A percentile compares a stretch with the other conserved stretches of the same genome.
These are phyloP conservation scores for Eutrema japonicum DNA, from an alignment of 345 rosid genomes.

Conservation along the genomic window DNA sequence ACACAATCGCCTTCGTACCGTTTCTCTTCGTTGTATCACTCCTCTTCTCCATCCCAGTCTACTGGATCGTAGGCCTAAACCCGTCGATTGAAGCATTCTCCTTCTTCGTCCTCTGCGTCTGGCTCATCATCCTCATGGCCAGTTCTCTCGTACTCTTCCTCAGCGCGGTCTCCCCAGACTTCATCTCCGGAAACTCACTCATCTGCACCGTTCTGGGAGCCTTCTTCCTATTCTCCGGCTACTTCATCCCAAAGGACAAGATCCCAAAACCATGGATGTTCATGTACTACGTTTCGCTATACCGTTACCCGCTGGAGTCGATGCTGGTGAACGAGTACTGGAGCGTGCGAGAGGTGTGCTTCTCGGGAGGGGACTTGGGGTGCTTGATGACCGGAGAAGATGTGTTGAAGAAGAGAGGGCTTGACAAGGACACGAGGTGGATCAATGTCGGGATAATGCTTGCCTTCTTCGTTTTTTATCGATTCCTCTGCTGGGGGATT, in stretches of 20 bases:
- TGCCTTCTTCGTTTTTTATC: slow-evolving; percentile 80
- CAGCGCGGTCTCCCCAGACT: slow-evolving; percentile 80
- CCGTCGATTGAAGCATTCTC: slow-evolving; percentile 65
- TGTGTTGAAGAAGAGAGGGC: slow-evolving; percentile 72
- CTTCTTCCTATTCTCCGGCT: slow-evolving; percentile 88
- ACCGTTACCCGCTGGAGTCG: slow-evolving; percentile 81
- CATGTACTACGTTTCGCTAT: slow-evolving; percentile 87
- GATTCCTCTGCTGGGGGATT: slow-evolving; percentile 81
- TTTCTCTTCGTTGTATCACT: slow-evolving; percentile 69
- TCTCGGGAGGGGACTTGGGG: slow-evolving; percentile 40
- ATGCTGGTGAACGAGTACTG: slow-evolving; percentile 81
- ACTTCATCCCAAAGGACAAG: slow-evolving; percentile 84
- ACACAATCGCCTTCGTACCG: slow-evolving; percentile 77
- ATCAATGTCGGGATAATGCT: slow-evolving; percentile 84
- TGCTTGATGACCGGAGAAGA: slow-evolving; percentile 75
- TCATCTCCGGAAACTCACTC: slow-evolving; percentile 80
- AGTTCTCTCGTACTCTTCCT: slow-evolving; percentile 81
- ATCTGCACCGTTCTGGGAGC: slow-evolving; percentile 86
- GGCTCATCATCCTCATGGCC: slow-evolving; percentile 82
- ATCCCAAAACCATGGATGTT: slow-evolving; percentile 89
- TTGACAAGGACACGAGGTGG: slow-evolving; percentile 72
- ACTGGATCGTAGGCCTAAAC: slow-evolving; percentile 89
- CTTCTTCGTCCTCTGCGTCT: slow-evolving; percentile 72
- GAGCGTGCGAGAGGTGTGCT: slow-evolving; percentile 65
- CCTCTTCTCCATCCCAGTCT: slow-evolving; percentile 74